Percentiles rank a stretch among this genome's conserved stretches.
phyloP scores from a whole-genome alignment of 352 stramenopile species.

The Vaucheria bursata region DNA sequence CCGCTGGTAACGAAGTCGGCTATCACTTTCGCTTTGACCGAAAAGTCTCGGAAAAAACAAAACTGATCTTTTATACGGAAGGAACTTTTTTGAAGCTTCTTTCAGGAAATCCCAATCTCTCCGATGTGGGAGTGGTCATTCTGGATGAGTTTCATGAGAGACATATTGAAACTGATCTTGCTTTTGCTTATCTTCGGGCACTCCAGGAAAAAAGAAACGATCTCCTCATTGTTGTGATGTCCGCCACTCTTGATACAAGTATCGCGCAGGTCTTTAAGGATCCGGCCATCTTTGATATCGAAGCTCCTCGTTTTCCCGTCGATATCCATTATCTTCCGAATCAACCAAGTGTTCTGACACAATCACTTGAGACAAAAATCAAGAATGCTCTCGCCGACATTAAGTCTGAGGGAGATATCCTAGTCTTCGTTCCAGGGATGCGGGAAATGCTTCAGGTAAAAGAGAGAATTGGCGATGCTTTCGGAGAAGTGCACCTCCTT shows the following conservation, averaged over 20 bases:
- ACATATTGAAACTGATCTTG: background rate
- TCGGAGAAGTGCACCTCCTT: background rate
- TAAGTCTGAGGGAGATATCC: background rate
- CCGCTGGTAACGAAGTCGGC: background rate
- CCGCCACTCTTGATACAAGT: background rate
- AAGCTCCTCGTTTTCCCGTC: background rate
- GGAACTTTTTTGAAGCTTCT: background rate
- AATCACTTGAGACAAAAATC: background rate
- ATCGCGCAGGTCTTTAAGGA: too few relatives aligned
- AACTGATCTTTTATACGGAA: background rate
- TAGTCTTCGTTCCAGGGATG: background rate
- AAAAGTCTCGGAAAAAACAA: background rate
- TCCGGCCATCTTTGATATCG: too few relatives aligned
- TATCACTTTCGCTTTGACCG: background rate
- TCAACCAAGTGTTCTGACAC: background rate
- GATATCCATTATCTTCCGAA: background rate
- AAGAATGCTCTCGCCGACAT: background rate
- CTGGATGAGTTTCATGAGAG: conserved; percentile 1
- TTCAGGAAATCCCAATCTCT: background rate
- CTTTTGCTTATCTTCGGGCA: background rate
- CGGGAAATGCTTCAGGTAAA: background rate
- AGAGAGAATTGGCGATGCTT: background rate
- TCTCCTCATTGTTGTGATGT: background rate
- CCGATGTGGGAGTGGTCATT: background rate
- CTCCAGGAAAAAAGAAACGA: background rate